phyloP scores from a whole-genome alignment of 176 grass and related monocot species.

The Alloteropsis semialata region DNA sequence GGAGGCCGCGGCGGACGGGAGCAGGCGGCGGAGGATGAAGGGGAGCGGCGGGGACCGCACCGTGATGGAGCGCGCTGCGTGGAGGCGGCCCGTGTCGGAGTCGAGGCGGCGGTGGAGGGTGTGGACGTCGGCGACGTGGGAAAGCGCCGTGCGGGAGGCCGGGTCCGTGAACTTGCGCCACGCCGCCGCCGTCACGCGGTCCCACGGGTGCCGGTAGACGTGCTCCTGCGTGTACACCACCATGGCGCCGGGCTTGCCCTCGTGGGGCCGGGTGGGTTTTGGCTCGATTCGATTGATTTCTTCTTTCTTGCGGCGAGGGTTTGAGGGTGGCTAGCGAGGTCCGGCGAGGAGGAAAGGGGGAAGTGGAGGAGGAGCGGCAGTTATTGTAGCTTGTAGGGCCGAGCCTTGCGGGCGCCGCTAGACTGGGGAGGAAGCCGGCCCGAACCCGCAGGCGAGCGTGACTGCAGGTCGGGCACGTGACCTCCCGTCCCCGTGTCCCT shows the following conservation, averaged over 20 bases:
- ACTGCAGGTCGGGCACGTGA: neutral
- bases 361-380: neutral
- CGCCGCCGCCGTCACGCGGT: slow-evolving; percentile 85
- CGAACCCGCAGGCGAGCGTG: neutral
- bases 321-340: slow-evolving; percentile 4
- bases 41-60: slow-evolving; percentile 81
- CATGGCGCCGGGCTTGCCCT: slow-evolving; percentile 17
- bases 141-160: slow-evolving; percentile 56
- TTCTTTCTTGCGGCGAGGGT: slow-evolving; percentile 38
- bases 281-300: slow-evolving; percentile 17
- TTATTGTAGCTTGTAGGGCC: neutral
- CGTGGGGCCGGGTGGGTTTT: slow-evolving; percentile 1
- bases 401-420: slow-evolving; percentile 14
- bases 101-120: slow-evolving; percentile 73
- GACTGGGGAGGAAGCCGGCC: slow-evolving; percentile 42
- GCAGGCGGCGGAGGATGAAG: slow-evolving; percentile 75
- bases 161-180: slow-evolving; percentile 99
- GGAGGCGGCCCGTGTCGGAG: slow-evolving; percentile 47
- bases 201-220: slow-evolving; percentile 91
- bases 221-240: slow-evolving; percentile 93
- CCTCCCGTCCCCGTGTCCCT: neutral
- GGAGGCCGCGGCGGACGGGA: slow-evolving; percentile 51
- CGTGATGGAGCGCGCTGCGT: slow-evolving; percentile 71
- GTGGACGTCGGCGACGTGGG: slow-evolving; percentile 85
- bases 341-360: neutral